Conservation (phyloP, 1,284 basidiomycete genomes). For the Vanrija sp. region DNA sequence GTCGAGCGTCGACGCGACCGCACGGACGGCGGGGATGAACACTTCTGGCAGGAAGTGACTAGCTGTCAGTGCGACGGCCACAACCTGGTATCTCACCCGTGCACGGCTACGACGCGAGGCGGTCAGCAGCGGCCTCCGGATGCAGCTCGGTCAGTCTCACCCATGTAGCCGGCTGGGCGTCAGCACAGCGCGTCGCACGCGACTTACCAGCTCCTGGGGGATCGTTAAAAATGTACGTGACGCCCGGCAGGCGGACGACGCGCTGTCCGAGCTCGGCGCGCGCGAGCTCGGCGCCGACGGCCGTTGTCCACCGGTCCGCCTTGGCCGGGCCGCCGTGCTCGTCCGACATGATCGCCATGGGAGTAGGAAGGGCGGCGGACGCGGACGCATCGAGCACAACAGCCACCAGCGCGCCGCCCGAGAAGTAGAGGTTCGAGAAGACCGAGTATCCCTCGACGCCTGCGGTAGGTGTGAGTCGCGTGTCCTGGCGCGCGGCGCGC, state of each 20-base stretch:
- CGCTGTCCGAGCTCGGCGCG: constrained; percentile 26
- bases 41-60: constrained; percentile 38
- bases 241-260: constrained; percentile 28
- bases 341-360: constrained; percentile 12
- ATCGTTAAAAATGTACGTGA: constrained; percentile 45
- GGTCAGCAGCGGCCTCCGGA: too few species aligned
- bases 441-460: constrained; percentile 34
- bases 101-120: constrained; percentile 16
- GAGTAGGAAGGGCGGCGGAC: constrained; percentile 3
- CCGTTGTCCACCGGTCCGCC: constrained; percentile 28
- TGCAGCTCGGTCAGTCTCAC: constrained; percentile 6
- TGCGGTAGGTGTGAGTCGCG: constrained; percentile 3
- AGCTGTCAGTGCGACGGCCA: background rate
- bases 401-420: constrained; percentile 18
- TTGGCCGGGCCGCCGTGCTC: constrained; percentile 18
- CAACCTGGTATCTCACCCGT: constrained; percentile 14
- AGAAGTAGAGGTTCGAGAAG: constrained; percentile 37
- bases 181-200: background rate
- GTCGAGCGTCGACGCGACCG: constrained; percentile 14
- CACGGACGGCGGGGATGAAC: constrained; percentile 31
- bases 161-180: constrained; percentile 19
- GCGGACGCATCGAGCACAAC: constrained; percentile 8
- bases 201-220: constrained; percentile 30
- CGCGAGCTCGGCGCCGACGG: constrained; percentile 19
- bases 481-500: too few species aligned